These are phyloP conservation scores for Ophiostoma pallidulum DNA, from an alignment of 2,329 filamentous ascomycete species.

Conservation along the genomic window DNA sequence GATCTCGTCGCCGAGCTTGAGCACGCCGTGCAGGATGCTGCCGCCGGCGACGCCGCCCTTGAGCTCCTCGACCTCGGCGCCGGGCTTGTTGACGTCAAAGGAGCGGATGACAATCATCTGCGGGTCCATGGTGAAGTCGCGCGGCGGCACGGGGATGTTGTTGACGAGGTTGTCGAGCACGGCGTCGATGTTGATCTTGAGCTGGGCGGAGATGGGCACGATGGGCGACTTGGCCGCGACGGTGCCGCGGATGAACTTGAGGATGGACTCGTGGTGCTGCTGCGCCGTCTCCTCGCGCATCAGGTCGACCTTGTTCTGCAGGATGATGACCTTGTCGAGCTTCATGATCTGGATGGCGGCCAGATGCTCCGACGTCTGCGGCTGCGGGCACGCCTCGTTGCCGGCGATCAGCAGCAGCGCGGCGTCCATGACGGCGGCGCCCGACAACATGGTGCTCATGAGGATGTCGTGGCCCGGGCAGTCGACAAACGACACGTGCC, in stretches of 20 bases:
- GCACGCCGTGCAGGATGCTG: constrained; percentile 87
- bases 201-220: constrained; percentile 92
- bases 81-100: constrained; percentile 99
- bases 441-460: constrained; percentile 99
- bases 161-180: constrained; percentile 94
- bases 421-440: constrained; percentile 98
- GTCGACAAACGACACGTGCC: constrained; percentile 97
- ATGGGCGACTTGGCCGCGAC: constrained; percentile 91
- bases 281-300: constrained; percentile 94
- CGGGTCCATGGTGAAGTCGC: constrained; percentile 85
- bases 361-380: constrained; percentile 96
- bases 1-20: constrained; percentile 96
- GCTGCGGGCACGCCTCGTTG: constrained; percentile 97
- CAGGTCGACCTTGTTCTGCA: constrained; percentile 98
- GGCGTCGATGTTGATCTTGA: constrained; percentile 99
- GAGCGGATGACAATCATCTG: constrained; percentile 99
- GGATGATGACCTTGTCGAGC: constrained; percentile 97
- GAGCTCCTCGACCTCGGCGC: constrained; percentile 94
- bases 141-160: constrained; percentile 82
- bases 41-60: constrained; percentile 99
- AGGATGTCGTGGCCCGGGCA: constrained; percentile 99
- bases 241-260: constrained; percentile 97
- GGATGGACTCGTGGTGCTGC: constrained; percentile 91
- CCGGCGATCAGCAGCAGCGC: constrained; percentile 92
- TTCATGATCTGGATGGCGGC: constrained; percentile 99